Evolutionary conservation across 2,329 filamentous ascomycete species (phyloP).

Genomic region (Calonectria crousiana): DNA sequence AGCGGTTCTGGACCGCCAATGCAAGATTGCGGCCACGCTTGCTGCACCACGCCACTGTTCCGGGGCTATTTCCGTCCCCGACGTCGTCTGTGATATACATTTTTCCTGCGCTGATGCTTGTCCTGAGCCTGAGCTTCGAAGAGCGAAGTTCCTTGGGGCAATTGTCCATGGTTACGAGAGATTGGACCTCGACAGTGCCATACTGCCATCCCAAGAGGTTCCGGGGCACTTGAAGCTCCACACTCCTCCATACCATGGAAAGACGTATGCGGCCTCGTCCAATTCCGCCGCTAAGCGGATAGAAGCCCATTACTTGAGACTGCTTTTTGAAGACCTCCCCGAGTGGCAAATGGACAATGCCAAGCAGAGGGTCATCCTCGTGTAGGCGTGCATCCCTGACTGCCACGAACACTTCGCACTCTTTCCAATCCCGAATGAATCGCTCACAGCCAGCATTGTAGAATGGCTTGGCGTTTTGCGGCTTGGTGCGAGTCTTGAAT

Average conservation of each 20-base stretch:
- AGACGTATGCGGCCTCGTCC: slow-evolving; percentile 77
- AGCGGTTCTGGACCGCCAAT: slow-evolving; percentile 72
- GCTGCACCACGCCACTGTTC: slow-evolving; percentile 60
- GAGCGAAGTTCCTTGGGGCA: slow-evolving; percentile 62
- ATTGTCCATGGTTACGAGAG: slow-evolving; percentile 56
- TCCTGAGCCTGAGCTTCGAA: slow-evolving; percentile 70
- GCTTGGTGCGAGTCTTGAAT: slow-evolving; percentile 80
- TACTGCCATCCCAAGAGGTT: slow-evolving; percentile 77
- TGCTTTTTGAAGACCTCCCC: slow-evolving; percentile 70
- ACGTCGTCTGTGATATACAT: slow-evolving; percentile 61
- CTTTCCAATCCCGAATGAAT: slow-evolving; percentile 76
- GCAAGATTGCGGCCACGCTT: slow-evolving; percentile 58
- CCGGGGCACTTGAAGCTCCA: slow-evolving; percentile 71
- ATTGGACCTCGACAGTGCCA: slow-evolving; percentile 76
- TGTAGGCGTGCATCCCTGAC: slow-evolving; percentile 77
- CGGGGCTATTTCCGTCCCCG: slow-evolving; percentile 45
- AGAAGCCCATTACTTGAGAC: slow-evolving; percentile 75
- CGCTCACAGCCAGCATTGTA: slow-evolving; percentile 83
- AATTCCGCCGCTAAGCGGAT: slow-evolving; percentile 78
- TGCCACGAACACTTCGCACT: slow-evolving; percentile 74
- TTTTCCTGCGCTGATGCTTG: slow-evolving; percentile 69
- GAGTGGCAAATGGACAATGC: slow-evolving; percentile 77
- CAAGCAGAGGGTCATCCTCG: slow-evolving; percentile 77
- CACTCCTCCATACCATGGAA: slow-evolving; percentile 79
- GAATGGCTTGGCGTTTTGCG: slow-evolving; percentile 82